Base-by-base conservation (phyloP, 768 basidiomycete genomes). In the Psilocybe subaeruginosa region DNA sequence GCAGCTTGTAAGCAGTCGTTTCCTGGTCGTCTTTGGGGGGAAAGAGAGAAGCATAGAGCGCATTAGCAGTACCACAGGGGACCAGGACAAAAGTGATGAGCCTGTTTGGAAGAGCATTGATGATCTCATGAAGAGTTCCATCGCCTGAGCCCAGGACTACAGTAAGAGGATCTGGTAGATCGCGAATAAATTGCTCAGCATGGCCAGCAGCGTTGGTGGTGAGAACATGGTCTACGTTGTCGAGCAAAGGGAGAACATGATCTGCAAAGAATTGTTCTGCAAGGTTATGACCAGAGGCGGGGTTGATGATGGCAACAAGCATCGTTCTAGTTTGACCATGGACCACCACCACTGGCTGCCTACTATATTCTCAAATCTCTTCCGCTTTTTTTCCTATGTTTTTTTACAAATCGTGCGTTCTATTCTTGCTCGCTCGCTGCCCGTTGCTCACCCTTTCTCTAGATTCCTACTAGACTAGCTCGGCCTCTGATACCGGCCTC, bases 1-100 rank as follows among this genome's bases (percentile, higher is more conserved):
- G 80, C 35, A 91, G 76, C 59, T 78, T 81, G 73, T 62, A 57
- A 2, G 85, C 84, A 12, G 72, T 60, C 8, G 70, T 47, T 23
- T 74, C 59, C 14, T 65, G 54, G 61, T 68, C 64, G 4, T 51
- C 47, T 17, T 50, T 31, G 0, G 85, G 83, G 0, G 87, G 87
- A 73, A 91, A 96, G 30, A 95, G 74, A 6, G 92, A 88, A 5
- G 85, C 80, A 73, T 90, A 95, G 35, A 97, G 80, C 0, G 97
- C 97, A 72, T 99, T 98, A 46, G 95, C 95, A n/a, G 95, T 97
- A 27, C 95, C 95, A 53, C 84, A 84, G 3, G 95, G 93, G 47
- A 92, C 73, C 50, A 83, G 81, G 16, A 77, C 85, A 62, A 89
- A 77, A 35, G 68, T 69, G 58, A 88, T 59, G 60, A 3, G 59